Evolutionary conservation across 164 flowering plant species (phyloP).

Genomic region (Chloranthus sessilifolius): DNA sequence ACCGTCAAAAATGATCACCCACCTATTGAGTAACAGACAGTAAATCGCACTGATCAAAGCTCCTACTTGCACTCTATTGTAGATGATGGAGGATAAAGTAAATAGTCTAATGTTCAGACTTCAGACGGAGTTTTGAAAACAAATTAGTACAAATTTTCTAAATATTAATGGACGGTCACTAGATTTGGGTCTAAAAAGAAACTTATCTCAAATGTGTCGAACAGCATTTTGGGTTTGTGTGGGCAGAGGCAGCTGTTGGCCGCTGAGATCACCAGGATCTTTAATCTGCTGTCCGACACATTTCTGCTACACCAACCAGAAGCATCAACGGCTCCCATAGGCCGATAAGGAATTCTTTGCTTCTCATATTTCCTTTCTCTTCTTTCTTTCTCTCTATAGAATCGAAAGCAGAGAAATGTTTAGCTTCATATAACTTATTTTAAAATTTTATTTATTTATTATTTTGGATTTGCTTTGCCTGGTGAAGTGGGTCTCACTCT

Average conservation of each 20-base stretch:
- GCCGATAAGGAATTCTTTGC: conserved; percentile 6
- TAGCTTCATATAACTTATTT: too few species aligned
- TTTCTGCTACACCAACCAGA: neutral
- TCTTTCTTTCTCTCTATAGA: neutral
- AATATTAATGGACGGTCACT: too few species aligned
- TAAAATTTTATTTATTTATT: too few species aligned
- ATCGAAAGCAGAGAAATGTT: too few species aligned
- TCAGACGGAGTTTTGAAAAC: neutral
- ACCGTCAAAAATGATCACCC: too few species aligned
- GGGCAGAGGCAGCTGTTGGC: neutral
- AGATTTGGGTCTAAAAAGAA: too few species aligned
- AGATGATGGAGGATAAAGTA: neutral
- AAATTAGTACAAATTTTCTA: too few species aligned
- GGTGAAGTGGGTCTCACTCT: too few species aligned
- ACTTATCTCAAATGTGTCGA: neutral
- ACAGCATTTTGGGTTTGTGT: too few species aligned
- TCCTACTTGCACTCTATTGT: neutral
- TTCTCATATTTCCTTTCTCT: conserved; percentile 6
- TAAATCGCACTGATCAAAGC: neutral
- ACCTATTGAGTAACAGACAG: neutral
- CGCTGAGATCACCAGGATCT: neutral
- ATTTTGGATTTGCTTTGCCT: too few species aligned
- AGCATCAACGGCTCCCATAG: conserved; percentile 25
- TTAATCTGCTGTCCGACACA: neutral
- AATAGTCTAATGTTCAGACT: neutral